These are phyloP conservation scores for Penicillium rolfsii DNA, from an alignment of 2,329 filamentous ascomycete species.

Conservation along the genomic window DNA sequence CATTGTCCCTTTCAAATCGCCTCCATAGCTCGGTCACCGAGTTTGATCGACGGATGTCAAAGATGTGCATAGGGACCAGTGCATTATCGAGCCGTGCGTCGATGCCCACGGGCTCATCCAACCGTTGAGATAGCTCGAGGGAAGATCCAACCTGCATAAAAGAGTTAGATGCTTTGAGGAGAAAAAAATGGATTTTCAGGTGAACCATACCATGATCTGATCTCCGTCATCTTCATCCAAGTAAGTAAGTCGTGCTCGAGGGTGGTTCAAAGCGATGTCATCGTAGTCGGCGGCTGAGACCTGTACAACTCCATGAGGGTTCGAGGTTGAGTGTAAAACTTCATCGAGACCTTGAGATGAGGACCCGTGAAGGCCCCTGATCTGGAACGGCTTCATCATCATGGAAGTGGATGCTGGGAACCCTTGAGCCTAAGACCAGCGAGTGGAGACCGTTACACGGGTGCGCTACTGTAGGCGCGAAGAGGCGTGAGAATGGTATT, in stretches of 20 bases:
- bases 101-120: conserved; percentile 46
- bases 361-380: conserved; percentile 41
- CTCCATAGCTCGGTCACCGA: conserved; percentile 47
- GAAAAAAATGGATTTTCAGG: too few relatives aligned
- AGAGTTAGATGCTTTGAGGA: conserved; percentile 19
- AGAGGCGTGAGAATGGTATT: conserved; percentile 11
- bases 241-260: conserved; percentile 49
- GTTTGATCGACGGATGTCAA: conserved; percentile 49
- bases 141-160: conserved; percentile 49
- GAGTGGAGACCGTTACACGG: conserved; percentile 19
- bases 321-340: background rate
- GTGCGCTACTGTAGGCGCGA: conserved; percentile 1
- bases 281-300: conserved; percentile 50
- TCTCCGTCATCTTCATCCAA: conserved; percentile 54
- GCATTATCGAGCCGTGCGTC: conserved; percentile 18
- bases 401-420: conserved; percentile 12
- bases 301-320: conserved; percentile 41
- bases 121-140: conserved; percentile 50
- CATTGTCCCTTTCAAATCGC: conserved; percentile 29
- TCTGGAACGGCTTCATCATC: conserved; percentile 49
- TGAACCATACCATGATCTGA: conserved; percentile 49
- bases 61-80: conserved; percentile 47
- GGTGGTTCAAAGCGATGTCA: conserved; percentile 44
- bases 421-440: conserved; percentile 8
- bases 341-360: conserved; percentile 15